Evolutionary conservation across 1,284 basidiomycete species (phyloP).

Genomic region (Marasmius sp.): DNA sequence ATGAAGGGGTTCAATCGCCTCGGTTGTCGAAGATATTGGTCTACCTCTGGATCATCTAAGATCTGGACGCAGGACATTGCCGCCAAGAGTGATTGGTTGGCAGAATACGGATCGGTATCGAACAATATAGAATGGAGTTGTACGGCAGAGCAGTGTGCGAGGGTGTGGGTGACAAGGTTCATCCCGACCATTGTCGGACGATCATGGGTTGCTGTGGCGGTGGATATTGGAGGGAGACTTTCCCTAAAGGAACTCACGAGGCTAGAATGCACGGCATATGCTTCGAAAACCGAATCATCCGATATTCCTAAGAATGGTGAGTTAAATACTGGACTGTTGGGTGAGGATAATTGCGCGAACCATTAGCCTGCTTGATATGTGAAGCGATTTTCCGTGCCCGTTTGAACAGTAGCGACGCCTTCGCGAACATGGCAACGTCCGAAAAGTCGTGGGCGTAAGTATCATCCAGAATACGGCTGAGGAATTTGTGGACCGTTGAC

Average conservation of each 20-base stretch:
- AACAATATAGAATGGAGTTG: slow-evolving; percentile 6
- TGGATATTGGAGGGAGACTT: slow-evolving; percentile 3
- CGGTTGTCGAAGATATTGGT: neutral
- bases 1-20: slow-evolving; percentile 2
- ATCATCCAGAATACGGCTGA: neutral
- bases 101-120: neutral
- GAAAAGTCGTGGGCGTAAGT: neutral
- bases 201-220: neutral
- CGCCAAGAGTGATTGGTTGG: slow-evolving; percentile 2
- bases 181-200: neutral
- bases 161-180: slow-evolving; percentile 8
- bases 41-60: neutral
- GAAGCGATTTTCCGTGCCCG: slow-evolving; percentile 3
- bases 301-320: neutral
- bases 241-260: slow-evolving; percentile 8
- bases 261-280: slow-evolving; percentile 1
- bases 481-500: slow-evolving; percentile 5
- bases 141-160: slow-evolving; percentile 8
- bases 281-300: neutral
- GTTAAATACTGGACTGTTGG: neutral
- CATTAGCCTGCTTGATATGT: neutral
- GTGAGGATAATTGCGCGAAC: neutral
- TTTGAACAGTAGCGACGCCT: slow-evolving; percentile 12
- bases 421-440: slow-evolving; percentile 7
- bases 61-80: slow-evolving; percentile 5